These are phyloP conservation scores for Saxispiralis lemnorum DNA, from an alignment of 495 filamentous ascomycete genomes.

Conservation along the genomic window DNA sequence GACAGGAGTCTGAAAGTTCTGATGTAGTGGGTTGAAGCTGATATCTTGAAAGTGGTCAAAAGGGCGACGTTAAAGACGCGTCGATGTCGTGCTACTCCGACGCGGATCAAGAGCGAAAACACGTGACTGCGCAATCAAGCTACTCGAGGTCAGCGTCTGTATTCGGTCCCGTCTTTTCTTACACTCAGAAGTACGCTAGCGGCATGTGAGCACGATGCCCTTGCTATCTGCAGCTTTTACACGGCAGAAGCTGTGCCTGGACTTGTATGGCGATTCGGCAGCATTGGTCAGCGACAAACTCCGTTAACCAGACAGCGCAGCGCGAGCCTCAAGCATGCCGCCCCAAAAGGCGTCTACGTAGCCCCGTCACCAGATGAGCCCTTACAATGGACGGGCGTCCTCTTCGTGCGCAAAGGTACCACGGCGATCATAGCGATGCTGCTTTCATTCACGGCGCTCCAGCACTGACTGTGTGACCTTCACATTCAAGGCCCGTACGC, in stretches of 20 bases:
- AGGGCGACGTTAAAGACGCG: too few species aligned
- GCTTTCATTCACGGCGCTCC: not conserved
- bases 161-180: too few species aligned
- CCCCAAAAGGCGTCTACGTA: slow-evolving; percentile 72
- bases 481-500: slow-evolving; percentile 59
- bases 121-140: too few species aligned
- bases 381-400: slow-evolving; percentile 66
- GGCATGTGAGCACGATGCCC: not conserved
- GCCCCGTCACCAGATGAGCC: slow-evolving; percentile 66
- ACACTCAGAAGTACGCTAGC: too few species aligned
- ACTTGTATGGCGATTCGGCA: slow-evolving; percentile 9
- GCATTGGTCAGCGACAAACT: not conserved
- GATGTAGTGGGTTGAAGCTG: too few species aligned
- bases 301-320: too few species aligned
- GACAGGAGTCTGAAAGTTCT: too few species aligned
- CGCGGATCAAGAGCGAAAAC: too few species aligned
- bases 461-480: not conserved
- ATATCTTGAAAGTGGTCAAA: too few species aligned
- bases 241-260: slow-evolving; percentile 5
- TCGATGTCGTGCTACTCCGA: too few species aligned
- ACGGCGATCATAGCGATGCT: not conserved
- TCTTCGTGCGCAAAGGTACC: slow-evolving; percentile 78
- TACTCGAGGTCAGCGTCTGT: too few species aligned
- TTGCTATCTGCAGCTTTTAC: not conserved
- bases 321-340: slow-evolving; percentile 59